These are phyloP conservation scores for Starmera pachycereana DNA, from an alignment of 805 yeast species.

Conservation along the genomic window DNA sequence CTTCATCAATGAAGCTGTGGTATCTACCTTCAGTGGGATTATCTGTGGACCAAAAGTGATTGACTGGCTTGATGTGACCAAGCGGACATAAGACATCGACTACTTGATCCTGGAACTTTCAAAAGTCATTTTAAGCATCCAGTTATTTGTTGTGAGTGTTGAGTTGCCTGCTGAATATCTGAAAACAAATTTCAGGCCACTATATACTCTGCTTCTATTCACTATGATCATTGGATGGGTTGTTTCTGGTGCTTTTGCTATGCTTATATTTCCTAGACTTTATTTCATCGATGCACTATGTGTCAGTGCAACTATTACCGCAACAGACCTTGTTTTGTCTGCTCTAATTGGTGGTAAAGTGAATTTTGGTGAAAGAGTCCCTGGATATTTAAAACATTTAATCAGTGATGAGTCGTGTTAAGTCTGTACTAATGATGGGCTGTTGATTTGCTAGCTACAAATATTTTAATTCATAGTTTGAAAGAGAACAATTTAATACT, in stretches of 20 bases:
- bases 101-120: conserved; percentile 48
- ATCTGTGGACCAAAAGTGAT: conserved; percentile 51
- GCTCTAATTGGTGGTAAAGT: conserved; percentile 71
- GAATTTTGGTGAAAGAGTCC: conserved; percentile 56
- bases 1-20: conserved; percentile 58
- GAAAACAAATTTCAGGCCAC: conserved; percentile 46
- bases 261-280: conserved; percentile 49
- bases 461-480: conserved; percentile 40
- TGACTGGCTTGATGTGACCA: conserved; percentile 44
- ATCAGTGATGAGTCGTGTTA: conserved; percentile 65
- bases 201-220: conserved; percentile 48
- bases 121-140: conserved; percentile 57
- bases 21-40: conserved; percentile 52
- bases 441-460: conserved; percentile 50
- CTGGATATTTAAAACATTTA: conserved; percentile 50
- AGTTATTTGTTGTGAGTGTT: conserved; percentile 63
- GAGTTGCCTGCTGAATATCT: conserved; percentile 63
- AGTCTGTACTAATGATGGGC: conserved; percentile 71
- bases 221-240: conserved; percentile 70
- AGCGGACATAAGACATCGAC: conserved; percentile 44
- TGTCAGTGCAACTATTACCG: conserved; percentile 63
- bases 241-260: conserved; percentile 50
- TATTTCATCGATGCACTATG: conserved; percentile 45
- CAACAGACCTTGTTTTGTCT: conserved; percentile 69
- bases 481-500: conserved; percentile 23